Conservation (phyloP, 2,329 filamentous ascomycete species). For the Amesomyces nigricolor region DNA sequence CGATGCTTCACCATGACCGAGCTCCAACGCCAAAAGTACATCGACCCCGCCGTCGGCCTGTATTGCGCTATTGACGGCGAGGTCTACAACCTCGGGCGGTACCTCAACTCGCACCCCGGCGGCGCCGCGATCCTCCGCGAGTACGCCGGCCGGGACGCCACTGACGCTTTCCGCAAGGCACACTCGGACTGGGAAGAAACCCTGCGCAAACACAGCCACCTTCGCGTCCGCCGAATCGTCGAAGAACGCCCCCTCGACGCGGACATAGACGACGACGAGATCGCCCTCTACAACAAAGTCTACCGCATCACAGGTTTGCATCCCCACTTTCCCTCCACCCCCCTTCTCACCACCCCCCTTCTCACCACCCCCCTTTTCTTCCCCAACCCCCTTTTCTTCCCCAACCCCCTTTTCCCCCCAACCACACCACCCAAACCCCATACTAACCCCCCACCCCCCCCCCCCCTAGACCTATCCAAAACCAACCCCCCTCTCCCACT, state of each 20-base stretch:
- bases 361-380: too few species aligned
- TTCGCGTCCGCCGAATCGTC: conserved; percentile 8
- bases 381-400: too few species aligned
- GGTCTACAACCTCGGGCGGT: conserved; percentile 12
- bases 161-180: not conserved
- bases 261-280: conserved; percentile 4
- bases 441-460: not conserved
- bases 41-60: conserved; percentile 9
- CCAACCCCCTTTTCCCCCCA: too few species aligned
- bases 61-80: conserved; percentile 7
- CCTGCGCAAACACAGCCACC: not conserved
- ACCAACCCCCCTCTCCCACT: not conserved
- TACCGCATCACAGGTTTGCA: not conserved
- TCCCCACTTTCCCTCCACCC: not conserved
- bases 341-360: too few species aligned
- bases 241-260: not conserved
- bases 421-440: not conserved
- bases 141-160: conserved; percentile 6
- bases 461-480: not conserved
- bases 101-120: conserved; percentile 11
- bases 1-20: conserved; percentile 2
- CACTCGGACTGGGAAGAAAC: conserved; percentile 1
- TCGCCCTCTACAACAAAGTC: not conserved
- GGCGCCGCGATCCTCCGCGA: conserved; percentile 4
- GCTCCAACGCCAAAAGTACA: not conserved